Base-by-base conservation (phyloP, 192 early-diverging fungal species). In the Diversispora epigaea region DNA sequence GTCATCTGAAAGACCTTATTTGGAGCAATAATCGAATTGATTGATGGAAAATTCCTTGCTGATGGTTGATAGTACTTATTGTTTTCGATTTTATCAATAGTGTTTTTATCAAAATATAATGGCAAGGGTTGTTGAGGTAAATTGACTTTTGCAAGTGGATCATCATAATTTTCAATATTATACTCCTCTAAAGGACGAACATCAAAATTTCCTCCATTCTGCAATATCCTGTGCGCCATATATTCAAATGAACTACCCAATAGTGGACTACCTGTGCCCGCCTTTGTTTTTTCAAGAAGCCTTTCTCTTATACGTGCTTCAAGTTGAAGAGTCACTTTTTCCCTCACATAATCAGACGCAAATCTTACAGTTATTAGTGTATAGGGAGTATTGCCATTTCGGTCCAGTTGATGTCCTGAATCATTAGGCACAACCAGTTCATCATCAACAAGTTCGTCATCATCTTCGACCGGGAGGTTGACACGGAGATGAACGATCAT, bases 1-100 rank as follows among this genome's bases (percentile, higher is more conserved):
- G 64, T 66, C 64, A 66, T 40, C 19, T 66, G 64, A 45, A 66
- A 66, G 57, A 58, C 21, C 57, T 11, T 25, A 60, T 60, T 10
- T 25, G 64, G 40, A 44, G 64, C 64, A 66, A 66, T 41, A 45
- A 66, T 66, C n/a, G 44, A 41, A 66, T 66, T 32, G 1, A 44
- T 17, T 45, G 44, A 44, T 44, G 64, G 32, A 66, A 66, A 66
- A 44, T 66, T 66, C n/a, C n/a, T 44, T 66, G 25, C 21, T 17
- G 0, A 4, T 19, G 44, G 64, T 45, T 66, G 17, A n/a, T 45
- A 21, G 39, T 66, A 44, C n/a, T n/a, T n/a, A n/a, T n/a, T n/a
- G n/a, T n/a, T n/a, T n/a, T n/a, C n/a, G n/a, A n/a, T n/a, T n/a
- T n/a, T n/a, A n/a, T n/a, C n/a, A n/a, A n/a, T n/a, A n/a, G n/a